Evolutionary conservation across 768 basidiomycete species (phyloP).

Genomic region (Phylloporus rhodoxanthus): DNA sequence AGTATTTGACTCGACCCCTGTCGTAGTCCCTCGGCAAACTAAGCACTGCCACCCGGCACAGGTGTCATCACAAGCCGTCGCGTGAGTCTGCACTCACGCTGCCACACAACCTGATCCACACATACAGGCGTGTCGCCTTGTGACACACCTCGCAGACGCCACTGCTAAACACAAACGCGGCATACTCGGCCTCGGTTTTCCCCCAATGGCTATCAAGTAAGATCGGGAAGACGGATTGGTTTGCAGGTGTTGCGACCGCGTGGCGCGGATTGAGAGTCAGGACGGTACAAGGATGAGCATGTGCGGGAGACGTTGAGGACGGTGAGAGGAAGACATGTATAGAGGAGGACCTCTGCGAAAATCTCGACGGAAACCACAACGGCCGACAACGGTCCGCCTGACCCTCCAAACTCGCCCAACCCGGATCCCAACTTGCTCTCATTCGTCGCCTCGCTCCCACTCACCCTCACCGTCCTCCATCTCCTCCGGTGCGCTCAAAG

Average conservation of each 20-base stretch:
- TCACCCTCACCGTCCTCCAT: slow-evolving; percentile 30
- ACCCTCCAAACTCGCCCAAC: slow-evolving; percentile 1
- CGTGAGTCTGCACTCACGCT: slow-evolving; percentile 30
- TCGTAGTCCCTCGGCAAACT: too few relatives aligned
- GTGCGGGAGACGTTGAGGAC: slow-evolving; percentile 55
- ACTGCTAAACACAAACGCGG: slow-evolving; percentile 55
- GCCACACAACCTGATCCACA: slow-evolving; percentile 41
- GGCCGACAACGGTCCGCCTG: neutral
- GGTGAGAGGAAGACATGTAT: slow-evolving; percentile 47
- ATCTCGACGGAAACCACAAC: slow-evolving; percentile 40
- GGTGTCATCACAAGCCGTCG: too few relatives aligned
- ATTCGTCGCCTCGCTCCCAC: slow-evolving; percentile 29
- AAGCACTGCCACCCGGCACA: too few relatives aligned
- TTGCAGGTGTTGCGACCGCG: slow-evolving; percentile 38
- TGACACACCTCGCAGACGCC: slow-evolving; percentile 56
- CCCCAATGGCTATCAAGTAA: slow-evolving; percentile 34
- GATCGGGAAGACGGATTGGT: slow-evolving; percentile 38
- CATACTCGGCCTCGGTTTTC: slow-evolving; percentile 50
- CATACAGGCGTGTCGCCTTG: slow-evolving; percentile 35
- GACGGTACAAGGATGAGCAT: slow-evolving; percentile 45
- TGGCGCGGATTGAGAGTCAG: slow-evolving; percentile 40
- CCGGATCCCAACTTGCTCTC: slow-evolving; percentile 17
- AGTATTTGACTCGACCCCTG: too few relatives aligned
- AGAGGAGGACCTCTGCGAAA: slow-evolving; percentile 54
- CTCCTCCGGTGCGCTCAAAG: slow-evolving; percentile 2